These are phyloP conservation scores for Cicer yamashitae DNA, from an alignment of 306 rosid species.

Conservation along the genomic window DNA sequence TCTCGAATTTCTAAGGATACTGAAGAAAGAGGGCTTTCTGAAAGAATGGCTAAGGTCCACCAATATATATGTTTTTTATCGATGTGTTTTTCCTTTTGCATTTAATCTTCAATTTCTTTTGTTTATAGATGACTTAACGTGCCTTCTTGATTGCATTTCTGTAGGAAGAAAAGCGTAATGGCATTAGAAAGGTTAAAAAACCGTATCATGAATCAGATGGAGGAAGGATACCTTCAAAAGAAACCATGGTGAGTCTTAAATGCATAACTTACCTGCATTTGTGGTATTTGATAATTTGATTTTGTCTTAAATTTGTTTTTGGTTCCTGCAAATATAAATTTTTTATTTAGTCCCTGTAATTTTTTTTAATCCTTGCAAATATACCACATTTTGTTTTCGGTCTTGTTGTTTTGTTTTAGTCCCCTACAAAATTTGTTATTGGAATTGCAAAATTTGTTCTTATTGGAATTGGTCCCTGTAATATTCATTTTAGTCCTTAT, in stretches of 20 bases:
- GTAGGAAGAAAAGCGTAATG: constrained; percentile 61
- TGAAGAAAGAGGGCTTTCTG: constrained; percentile 54
- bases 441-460: too few species aligned
- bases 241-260: constrained; percentile 59
- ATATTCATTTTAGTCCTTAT: too few species aligned
- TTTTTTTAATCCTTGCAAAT: too few species aligned
- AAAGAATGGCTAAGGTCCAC: constrained; percentile 53
- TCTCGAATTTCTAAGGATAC: constrained; percentile 45
- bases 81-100: not conserved
- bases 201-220: constrained; percentile 49
- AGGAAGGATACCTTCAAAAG: constrained; percentile 59
- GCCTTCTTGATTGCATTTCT: constrained; percentile 36
- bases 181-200: constrained; percentile 55
- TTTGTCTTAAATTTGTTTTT: not conserved
- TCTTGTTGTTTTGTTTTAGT: too few species aligned
- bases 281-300: not conserved
- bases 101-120: not conserved
- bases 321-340: not conserved
- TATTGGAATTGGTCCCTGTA: too few species aligned
- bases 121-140: not conserved
- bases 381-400: too few species aligned
- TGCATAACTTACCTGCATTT: not conserved
- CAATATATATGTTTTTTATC: constrained; percentile 9
- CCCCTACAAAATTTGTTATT: too few species aligned
- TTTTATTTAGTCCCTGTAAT: too few species aligned